Evolutionary conservation across 2,329 filamentous ascomycete genomes (phyloP), one percentile per base, ranked within the genome.

Genomic region (Beauveria australis): DNA sequence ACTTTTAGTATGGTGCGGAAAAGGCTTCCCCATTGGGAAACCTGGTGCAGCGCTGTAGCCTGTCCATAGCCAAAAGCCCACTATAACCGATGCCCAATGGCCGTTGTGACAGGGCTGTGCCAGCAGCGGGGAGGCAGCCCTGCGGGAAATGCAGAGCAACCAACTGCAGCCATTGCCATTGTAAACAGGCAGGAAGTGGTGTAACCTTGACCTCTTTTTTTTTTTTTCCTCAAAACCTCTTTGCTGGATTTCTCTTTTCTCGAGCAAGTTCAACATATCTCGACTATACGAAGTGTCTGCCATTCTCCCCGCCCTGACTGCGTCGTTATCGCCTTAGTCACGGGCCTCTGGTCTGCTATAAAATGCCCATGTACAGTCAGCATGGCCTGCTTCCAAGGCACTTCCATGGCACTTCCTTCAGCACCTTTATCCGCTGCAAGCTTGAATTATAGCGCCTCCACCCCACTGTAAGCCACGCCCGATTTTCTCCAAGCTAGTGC

Each of bases 11-110:
- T 7, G 18, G 22, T 28, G 30, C 56, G 56, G 56, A 9, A 59
- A 59, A 59, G 7, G 5, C 7, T 52, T 44, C 56, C 56, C 40
- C 14, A 53, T 59, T 24, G 14, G 56, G 56, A 14, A 59, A 59
- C 18, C 40, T 30, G n/a, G 33, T 26, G 56, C 10, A 52, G 56
- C 37, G 37, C 18, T 24, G n/a, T n/a, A n/a, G n/a, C n/a, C n/a
- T n/a, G 56, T 52, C 56, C 24, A 44, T 59, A 47, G 33, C 47
- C n/a, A 33, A 8, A 37, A 47, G 26, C 43, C 28, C 24, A 16
- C 53, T 33, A 18, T 40, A 28, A 28, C 18, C 43, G 53, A 58
- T 57, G 46, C 33, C 55, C 28, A 58, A 49, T 22, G 53, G 51
- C 24, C 24, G 41, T 14, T 24, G 37, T 49, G 44, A 10, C 56